Evolutionary conservation across 2,329 filamentous ascomycete species (phyloP).

Genomic region (Aspergillus sclerotialis): DNA sequence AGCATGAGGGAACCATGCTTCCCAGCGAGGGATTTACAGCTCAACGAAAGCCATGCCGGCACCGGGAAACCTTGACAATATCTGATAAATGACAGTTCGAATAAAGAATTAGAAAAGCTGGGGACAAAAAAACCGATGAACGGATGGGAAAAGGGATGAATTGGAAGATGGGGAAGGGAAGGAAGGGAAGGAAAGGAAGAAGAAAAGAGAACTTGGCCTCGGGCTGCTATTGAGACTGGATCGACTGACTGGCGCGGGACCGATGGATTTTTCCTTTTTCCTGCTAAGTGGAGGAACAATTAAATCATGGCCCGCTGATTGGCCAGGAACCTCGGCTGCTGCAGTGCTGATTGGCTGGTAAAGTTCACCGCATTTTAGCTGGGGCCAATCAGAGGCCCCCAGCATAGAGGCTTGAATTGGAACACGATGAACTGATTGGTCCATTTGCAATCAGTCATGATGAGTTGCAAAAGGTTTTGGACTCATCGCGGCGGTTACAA

Average conservation of each 20-base stretch:
- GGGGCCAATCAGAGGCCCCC: neutral
- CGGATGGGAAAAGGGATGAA: constrained; percentile 15
- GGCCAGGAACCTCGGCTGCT: constrained; percentile 10
- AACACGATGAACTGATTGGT: neutral
- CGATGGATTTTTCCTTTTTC: no score
- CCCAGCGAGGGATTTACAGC: constrained; percentile 87
- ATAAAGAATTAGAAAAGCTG: constrained; percentile 9
- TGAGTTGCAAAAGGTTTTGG: neutral
- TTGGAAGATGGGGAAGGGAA: constrained; percentile 8
- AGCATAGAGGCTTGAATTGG: neutral
- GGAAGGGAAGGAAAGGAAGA: constrained; percentile 11
- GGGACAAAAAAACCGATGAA: constrained; percentile 1
- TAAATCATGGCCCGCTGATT: constrained; percentile 17
- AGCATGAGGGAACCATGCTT: constrained; percentile 55
- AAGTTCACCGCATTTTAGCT: constrained; percentile 28
- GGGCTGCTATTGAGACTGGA: no score
- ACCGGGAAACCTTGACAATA: constrained; percentile 67
- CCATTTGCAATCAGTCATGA: neutral
- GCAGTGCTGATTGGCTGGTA: constrained; percentile 17
- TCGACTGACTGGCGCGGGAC: no score
- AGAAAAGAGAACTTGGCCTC: constrained; percentile 15
- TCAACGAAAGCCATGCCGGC: constrained; percentile 70
- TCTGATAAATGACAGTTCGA: constrained; percentile 35
- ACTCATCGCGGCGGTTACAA: no score
- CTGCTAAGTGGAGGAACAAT: no score